Evolutionary conservation across 2,329 filamentous ascomycete species (phyloP).

Genomic region (Cucurbitaria berberidis): DNA sequence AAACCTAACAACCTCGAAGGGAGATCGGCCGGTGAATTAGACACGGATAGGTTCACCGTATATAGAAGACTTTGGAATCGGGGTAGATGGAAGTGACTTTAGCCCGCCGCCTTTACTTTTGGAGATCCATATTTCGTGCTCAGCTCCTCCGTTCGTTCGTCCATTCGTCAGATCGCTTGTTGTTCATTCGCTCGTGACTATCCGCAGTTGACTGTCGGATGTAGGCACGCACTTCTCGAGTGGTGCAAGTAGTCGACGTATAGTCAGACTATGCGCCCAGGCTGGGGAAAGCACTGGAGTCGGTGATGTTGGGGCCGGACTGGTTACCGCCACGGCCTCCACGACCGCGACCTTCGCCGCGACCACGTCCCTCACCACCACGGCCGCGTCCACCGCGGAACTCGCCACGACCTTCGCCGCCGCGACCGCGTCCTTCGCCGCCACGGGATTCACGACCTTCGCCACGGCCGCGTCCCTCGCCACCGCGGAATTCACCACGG

Average conservation of each 20-base stretch:
- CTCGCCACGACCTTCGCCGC: slow-evolving; percentile 57
- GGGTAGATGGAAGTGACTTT: not conserved
- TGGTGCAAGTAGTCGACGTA: slow-evolving; percentile 26
- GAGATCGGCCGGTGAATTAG: slow-evolving; percentile 2
- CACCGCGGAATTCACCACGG: slow-evolving; percentile 57
- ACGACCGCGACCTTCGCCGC: slow-evolving; percentile 56
- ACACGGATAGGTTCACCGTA: slow-evolving; percentile 1
- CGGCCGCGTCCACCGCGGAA: slow-evolving; percentile 47
- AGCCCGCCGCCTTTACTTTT: slow-evolving; percentile 1
- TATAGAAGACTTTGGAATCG: not conserved
- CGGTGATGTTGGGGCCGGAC: slow-evolving; percentile 56
- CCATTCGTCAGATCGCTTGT: slow-evolving; percentile 3
- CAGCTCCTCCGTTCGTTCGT: slow-evolving; percentile 1
- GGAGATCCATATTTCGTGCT: slow-evolving; percentile 1
- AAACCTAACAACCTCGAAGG: slow-evolving; percentile 1
- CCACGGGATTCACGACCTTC: slow-evolving; percentile 57
- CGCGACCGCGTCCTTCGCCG: slow-evolving; percentile 59
- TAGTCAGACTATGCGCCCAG: slow-evolving; percentile 53
- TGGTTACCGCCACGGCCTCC: slow-evolving; percentile 53
- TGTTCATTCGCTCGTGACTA: slow-evolving; percentile 2
- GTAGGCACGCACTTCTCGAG: slow-evolving; percentile 14
- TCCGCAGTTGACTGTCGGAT: slow-evolving; percentile 12
- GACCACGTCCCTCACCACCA: slow-evolving; percentile 51
- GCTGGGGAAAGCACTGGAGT: slow-evolving; percentile 61
- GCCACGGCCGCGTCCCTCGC: slow-evolving; percentile 47